Percentiles rank a stretch among this genome's conserved stretches.
These are phyloP conservation scores for Phaeosphaeriaceae sp. DNA, from an alignment of 2,329 filamentous ascomycete genomes.

Conservation along the genomic window DNA sequence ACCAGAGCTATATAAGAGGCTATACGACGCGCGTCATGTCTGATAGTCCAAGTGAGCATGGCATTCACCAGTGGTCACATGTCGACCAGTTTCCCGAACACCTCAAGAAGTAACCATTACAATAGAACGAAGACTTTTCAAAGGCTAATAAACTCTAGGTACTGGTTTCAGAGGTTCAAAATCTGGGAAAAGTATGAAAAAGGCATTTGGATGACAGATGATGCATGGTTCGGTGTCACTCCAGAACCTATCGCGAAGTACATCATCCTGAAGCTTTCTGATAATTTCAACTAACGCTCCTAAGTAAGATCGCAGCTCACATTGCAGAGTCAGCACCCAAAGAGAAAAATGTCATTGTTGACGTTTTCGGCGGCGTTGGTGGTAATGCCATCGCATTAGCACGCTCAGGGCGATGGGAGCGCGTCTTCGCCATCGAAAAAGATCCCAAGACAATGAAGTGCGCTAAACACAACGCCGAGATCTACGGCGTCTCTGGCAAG, in stretches of 20 bases:
- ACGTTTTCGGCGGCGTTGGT: constrained; percentile 89
- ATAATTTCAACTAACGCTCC: constrained; percentile 11
- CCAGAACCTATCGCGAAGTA: constrained; percentile 89
- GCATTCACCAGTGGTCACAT: constrained; percentile 72
- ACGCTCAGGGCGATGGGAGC: constrained; percentile 76
- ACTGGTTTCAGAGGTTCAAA: constrained; percentile 86
- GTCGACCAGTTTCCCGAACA: constrained; percentile 77
- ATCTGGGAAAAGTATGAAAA: constrained; percentile 89
- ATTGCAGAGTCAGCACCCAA: constrained; percentile 63
- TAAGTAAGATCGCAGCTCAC: constrained; percentile 76
- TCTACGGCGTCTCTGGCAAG: constrained; percentile 79
- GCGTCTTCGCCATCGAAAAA: constrained; percentile 87
- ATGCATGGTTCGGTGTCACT: constrained; percentile 96
- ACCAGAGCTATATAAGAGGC: no score
- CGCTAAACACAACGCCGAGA: constrained; percentile 86
- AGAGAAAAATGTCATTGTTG: constrained; percentile 73
- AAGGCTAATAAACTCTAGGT: constrained; percentile 60
- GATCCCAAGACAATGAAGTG: constrained; percentile 81
- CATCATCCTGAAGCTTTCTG: not conserved
- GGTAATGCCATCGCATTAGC: constrained; percentile 97
- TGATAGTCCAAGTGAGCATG: constrained; percentile 30
- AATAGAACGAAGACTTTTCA: not conserved
- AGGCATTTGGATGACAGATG: constrained; percentile 87
- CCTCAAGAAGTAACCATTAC: constrained; percentile 74
- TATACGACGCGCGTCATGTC: not conserved